phyloP scores from a whole-genome alignment of 495 filamentous ascomycete genomes.

The Aspergillus affinis region DNA sequence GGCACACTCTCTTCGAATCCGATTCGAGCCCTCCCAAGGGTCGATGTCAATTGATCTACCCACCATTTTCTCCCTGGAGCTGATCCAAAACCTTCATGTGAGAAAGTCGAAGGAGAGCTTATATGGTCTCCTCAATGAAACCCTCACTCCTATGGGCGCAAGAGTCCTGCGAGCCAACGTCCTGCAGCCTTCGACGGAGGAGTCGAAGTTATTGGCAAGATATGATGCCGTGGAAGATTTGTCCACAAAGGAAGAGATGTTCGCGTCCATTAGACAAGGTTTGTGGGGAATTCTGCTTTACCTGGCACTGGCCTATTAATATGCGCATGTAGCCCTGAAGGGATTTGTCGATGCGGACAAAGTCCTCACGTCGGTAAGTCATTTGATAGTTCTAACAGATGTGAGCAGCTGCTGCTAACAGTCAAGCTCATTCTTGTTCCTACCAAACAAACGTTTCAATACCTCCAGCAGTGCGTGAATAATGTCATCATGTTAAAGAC shows the following conservation, averaged over 20 bases:
- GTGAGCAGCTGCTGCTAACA: conserved; percentile 22
- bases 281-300: conserved; percentile 7
- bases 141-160: conserved; percentile 82
- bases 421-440: conserved; percentile 66
- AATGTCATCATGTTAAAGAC: conserved; percentile 85
- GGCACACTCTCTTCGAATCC: conserved; percentile 77
- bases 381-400: background rate
- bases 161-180: conserved; percentile 78
- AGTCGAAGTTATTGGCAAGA: conserved; percentile 58
- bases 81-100: conserved; percentile 84
- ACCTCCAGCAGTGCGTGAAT: conserved; percentile 78
- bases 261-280: conserved; percentile 71
- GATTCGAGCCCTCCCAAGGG: conserved; percentile 84
- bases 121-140: conserved; percentile 82
- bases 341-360: conserved; percentile 58
- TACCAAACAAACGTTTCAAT: conserved; percentile 60
- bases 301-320: conserved; percentile 5
- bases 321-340: conserved; percentile 57
- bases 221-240: conserved; percentile 87
- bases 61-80: conserved; percentile 79
- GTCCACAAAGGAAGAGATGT: conserved; percentile 81
- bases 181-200: conserved; percentile 83
- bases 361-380: conserved; percentile 36
- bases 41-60: conserved; percentile 93
- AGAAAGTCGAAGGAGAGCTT: conserved; percentile 73